phyloP scores from a whole-genome alignment of 169 alveolate species.

The Eimeria sp. region DNA sequence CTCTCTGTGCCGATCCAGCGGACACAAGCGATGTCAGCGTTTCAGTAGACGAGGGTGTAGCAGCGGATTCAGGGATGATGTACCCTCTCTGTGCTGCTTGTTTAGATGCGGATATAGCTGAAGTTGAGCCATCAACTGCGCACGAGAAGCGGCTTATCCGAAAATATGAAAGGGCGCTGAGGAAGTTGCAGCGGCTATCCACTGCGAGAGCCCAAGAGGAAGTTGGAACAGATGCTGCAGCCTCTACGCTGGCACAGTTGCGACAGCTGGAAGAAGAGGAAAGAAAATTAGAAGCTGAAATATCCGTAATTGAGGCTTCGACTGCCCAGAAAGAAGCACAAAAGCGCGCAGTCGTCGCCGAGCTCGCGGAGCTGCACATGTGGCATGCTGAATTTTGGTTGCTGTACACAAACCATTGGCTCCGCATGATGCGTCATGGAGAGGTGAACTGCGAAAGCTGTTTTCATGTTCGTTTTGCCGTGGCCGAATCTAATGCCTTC shows the following conservation, averaged over 20 bases:
- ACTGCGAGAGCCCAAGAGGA: neutral
- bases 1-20: constrained; percentile 3
- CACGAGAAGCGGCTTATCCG: constrained; percentile 32
- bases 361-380: constrained; percentile 56
- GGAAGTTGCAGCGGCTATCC: constrained; percentile 24
- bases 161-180: constrained; percentile 49
- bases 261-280: constrained; percentile 72
- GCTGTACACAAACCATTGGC: constrained; percentile 50
- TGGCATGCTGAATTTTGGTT: constrained; percentile 67
- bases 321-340: constrained; percentile 1
- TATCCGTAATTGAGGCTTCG: constrained; percentile 1
- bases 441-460: constrained; percentile 52
- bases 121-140: constrained; percentile 29
- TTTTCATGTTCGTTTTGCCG: neutral
- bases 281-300: constrained; percentile 40
- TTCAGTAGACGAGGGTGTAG: constrained; percentile 2
- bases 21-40: neutral
- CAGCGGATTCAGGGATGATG: constrained; percentile 22
- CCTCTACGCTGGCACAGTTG: constrained; percentile 4
- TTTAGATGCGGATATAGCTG: constrained; percentile 34
- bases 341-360: constrained; percentile 24
- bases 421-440: constrained; percentile 59
- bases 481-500: neutral
- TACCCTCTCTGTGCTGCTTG: constrained; percentile 48
- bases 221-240: neutral